phyloP scores from a whole-genome alignment of 306 rosid genomes.

The Cucumis cinereus region DNA sequence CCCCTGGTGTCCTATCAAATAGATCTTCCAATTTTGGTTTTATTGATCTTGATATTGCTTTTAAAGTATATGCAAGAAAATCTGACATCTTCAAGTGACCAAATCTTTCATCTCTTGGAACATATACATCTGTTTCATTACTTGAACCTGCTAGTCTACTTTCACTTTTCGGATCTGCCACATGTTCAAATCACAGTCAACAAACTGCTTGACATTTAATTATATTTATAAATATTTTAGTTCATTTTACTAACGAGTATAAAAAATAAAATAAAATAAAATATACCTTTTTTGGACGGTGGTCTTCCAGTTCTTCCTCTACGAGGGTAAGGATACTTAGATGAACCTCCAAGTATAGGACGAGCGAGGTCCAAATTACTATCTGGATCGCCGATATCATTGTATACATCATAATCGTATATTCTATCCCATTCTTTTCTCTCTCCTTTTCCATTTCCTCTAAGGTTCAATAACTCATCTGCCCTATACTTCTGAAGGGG shows the following conservation, averaged over 20 bases:
- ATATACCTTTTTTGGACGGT: constrained; percentile 33
- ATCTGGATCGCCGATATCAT: constrained; percentile 55
- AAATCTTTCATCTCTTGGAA: constrained; percentile 59
- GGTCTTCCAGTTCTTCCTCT: constrained; percentile 66
- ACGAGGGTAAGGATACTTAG: constrained; percentile 54
- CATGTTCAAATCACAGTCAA: too few species aligned
- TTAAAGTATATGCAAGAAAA: constrained; percentile 36
- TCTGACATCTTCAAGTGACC: constrained; percentile 48
- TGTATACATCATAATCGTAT: constrained; percentile 67
- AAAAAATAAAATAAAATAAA: too few species aligned
- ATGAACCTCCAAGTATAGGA: constrained; percentile 56
- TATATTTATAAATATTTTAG: too few species aligned
- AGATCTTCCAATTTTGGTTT: constrained; percentile 40
- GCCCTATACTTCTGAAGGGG: constrained; percentile 29
- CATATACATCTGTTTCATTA: constrained; percentile 32
- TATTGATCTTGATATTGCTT: constrained; percentile 26
- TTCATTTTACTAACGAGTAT: too few species aligned
- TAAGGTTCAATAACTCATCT: constrained; percentile 34
- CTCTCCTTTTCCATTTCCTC: constrained; percentile 59
- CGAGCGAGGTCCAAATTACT: constrained; percentile 24
- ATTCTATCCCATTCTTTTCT: constrained; percentile 32
- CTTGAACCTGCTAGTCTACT: constrained; percentile 17
- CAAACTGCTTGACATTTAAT: too few species aligned
- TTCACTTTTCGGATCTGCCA: constrained; percentile 26
- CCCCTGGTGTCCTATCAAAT: constrained; percentile 25